Conservation (phyloP, 2,329 filamentous ascomycete genomes). For the Microdochium paspali region DNA sequence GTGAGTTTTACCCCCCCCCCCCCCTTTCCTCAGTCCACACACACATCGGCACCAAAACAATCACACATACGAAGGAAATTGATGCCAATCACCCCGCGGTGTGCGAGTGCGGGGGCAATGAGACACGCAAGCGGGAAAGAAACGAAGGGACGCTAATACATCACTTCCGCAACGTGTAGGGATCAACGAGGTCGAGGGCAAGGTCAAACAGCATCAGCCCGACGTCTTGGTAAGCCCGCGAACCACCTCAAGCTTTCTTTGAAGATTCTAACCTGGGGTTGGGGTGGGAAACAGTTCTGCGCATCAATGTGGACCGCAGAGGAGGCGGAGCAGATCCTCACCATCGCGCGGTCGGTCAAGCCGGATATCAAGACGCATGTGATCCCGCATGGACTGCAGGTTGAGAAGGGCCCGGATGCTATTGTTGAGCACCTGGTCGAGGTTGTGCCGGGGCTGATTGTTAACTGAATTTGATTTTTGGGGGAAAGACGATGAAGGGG, state of each 20-base stretch:
- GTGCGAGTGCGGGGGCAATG: too few relatives aligned
- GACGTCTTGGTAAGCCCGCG: constrained; percentile 14
- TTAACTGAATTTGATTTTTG: too few relatives aligned
- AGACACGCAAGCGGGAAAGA: too few relatives aligned
- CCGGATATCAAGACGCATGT: constrained; percentile 41
- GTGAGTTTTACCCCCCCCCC: constrained; percentile 25
- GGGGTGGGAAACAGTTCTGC: constrained; percentile 10
- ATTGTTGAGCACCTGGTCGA: constrained; percentile 34
- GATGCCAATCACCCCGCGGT: too few relatives aligned
- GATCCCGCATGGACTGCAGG: constrained; percentile 43
- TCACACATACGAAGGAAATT: too few relatives aligned
- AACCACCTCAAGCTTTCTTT: background rate
- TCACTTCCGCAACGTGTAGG: constrained; percentile 15
- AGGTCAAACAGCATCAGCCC: constrained; percentile 29
- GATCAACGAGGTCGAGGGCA: constrained; percentile 45
- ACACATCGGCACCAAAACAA: background rate
- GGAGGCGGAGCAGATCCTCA: constrained; percentile 32
- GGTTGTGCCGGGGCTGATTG: background rate
- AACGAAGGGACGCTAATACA: background rate
- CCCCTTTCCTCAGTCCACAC: background rate
- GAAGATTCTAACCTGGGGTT: constrained; percentile 40
- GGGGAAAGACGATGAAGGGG: too few relatives aligned
- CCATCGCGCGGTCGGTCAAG: constrained; percentile 29
- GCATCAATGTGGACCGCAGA: constrained; percentile 45
- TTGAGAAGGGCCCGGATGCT: constrained; percentile 41